Evolutionary conservation across 2,329 filamentous ascomycete genomes (phyloP).

Genomic region (Alternaria sp.): DNA sequence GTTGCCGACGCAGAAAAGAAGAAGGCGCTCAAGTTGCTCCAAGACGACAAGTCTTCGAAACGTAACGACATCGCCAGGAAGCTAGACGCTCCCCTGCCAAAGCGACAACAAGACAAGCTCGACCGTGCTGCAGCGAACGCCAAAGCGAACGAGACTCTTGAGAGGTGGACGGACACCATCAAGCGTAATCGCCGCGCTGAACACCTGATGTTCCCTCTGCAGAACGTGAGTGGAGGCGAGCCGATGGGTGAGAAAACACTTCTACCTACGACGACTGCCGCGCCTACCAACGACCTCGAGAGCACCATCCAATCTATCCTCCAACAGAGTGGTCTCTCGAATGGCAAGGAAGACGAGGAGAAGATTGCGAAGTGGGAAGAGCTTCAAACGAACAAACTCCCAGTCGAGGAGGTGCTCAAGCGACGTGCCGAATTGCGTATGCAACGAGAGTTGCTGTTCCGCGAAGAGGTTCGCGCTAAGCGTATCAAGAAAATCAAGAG

Average conservation of each 20-base stretch:
- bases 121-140: conserved; percentile 84
- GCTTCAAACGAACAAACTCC: conserved; percentile 74
- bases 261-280: conserved; percentile 64
- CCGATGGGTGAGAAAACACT: conserved; percentile 69
- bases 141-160: conserved; percentile 89
- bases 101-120: conserved; percentile 84
- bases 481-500: conserved; percentile 99
- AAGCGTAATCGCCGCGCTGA: conserved; percentile 93
- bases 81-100: conserved; percentile 82
- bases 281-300: conserved; percentile 82
- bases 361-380: conserved; percentile 74
- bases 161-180: conserved; percentile 93
- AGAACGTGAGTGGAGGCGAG: conserved; percentile 72
- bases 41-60: conserved; percentile 68
- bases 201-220: conserved; percentile 85
- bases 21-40: conserved; percentile 79
- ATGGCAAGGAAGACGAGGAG: conserved; percentile 67
- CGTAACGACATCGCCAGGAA: conserved; percentile 68
- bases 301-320: conserved; percentile 86
- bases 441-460: conserved; percentile 83
- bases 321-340: conserved; percentile 81
- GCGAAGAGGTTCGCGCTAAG: conserved; percentile 87
- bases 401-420: conserved; percentile 75
- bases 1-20: conserved; percentile 78
- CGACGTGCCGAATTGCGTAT: conserved; percentile 77